Base-by-base conservation (phyloP, 192 early-diverging fungal species). In the Cladochytrium replicatum region DNA sequence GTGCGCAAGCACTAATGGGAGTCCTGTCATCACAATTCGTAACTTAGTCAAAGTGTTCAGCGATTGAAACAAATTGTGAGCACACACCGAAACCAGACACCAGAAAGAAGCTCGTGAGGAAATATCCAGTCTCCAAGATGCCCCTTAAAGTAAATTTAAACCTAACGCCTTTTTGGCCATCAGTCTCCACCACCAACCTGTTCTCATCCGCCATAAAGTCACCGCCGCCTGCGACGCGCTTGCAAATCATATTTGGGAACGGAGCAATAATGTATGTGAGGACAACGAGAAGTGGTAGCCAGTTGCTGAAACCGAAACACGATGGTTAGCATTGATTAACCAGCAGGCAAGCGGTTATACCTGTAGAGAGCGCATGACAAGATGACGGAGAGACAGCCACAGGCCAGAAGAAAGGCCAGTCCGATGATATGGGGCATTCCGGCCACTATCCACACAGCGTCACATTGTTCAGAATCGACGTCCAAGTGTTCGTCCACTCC, bases 271-370 rank as follows among this genome's bases (percentile, higher is more conserved):
- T 74, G 61, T 89, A 98, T 13, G 85, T 93, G 22, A 92, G 82
- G 5, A 92, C 91, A 32, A 95, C 92, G 31, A 92, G 75, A 31
- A 98, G 68, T 13, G 92, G 89, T 75, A 88, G 87, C 94, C 94
- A 98, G 62, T 91, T 95, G 58, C 88, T 89, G 37, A 23, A 15
- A 37, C 32, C 17, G 41, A 63, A 29, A 32, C 15, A 13, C 2
- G 7, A 29, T 8, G 11, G n/a, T 42, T 41, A 26, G 43, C 17
- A 28, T 23, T 11, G 7, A 49, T 15, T 4, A 43, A 29, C 1
- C 32, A n/a, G 9, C 26, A 25, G 32, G 31, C 44, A 29, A 25
- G 29, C 7, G 26, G 9, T 38, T 74, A 46, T 70, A 89, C 86
- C 68, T 78, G 72, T 86, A 90, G 49, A 95, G 68, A 26, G 94